Evolutionary conservation across 306 rosid species (phyloP), one percentile per base, ranked within the genome.

Genomic region (Vigna hirtella): DNA sequence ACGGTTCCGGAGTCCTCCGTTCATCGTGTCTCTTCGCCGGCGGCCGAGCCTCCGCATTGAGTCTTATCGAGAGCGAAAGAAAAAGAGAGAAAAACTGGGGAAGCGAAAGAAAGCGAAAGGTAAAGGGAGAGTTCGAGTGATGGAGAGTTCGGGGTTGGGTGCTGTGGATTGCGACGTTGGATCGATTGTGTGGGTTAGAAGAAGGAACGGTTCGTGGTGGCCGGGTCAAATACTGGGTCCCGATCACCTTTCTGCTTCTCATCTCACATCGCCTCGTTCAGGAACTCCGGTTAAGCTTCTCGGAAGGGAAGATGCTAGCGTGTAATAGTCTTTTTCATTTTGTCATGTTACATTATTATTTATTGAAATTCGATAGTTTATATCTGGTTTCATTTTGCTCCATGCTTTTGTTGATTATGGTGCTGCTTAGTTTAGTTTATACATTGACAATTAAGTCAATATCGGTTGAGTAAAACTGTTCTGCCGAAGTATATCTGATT

Each of bases 151-250:
- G 63, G 85, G 84, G 1, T 80, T 79, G 15, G 83, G 85, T 36
- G 34, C 87, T 3, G 77, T 66, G 72, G 88, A 85, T 71, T 82
- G 84, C 47, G 86, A 63, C 16, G 84, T 82, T 34, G 89, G 89
- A 76, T 86, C 89, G 32, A 79, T 86, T n/a, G 89, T 86, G 0
- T 86, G 89, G 89, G 89, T 86, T 24, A 77, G 84, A 17, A 58
- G 89, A 79, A 66, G 89, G 15, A 86, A 86, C 38, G 89, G 89
- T 15, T 86, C 89, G 24, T 86, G 89, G 89, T 86, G 89, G 89
- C 89, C 89, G n/a, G 89, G 89, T 45, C 89, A 86, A 79, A 86
- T 86, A 56, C 77, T 86, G 2, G 82, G 66, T 9, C 43, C 86
- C 0, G 77, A 86, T 5, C 82, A 86, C 40, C 84, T 76, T 7